phyloP scores from a whole-genome alignment of 2,329 filamentous ascomycete species.

The Xylaria sp. region DNA sequence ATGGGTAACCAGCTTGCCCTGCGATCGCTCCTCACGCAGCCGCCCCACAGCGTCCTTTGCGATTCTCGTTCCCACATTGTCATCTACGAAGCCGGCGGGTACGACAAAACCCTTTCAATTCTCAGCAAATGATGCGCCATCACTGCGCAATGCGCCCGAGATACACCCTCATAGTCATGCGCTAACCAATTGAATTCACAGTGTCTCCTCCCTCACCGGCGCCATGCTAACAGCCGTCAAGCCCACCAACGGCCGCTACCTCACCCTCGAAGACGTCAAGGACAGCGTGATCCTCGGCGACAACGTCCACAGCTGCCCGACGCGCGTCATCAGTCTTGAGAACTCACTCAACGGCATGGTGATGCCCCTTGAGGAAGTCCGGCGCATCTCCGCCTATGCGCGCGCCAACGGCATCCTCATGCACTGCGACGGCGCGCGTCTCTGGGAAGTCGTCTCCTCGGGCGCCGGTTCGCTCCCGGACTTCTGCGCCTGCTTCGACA shows the following conservation, averaged over 20 bases:
- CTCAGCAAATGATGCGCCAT: too few relatives aligned
- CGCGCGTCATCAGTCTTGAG: constrained; percentile 38
- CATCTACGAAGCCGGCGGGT: constrained; percentile 49
- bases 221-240: constrained; percentile 51
- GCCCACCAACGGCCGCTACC: constrained; percentile 35
- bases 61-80: constrained; percentile 66
- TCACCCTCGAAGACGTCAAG: constrained; percentile 41
- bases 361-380: constrained; percentile 33
- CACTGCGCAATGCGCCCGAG: too few relatives aligned
- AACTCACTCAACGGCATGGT: constrained; percentile 37
- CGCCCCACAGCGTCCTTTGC: constrained; percentile 65
- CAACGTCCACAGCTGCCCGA: constrained; percentile 39
- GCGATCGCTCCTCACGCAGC: constrained; percentile 62
- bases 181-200: constrained; percentile 15
- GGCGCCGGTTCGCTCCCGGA: constrained; percentile 39
- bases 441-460: constrained; percentile 46
- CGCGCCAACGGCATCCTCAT: constrained; percentile 36
- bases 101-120: constrained; percentile 2
- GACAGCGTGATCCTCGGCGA: constrained; percentile 36
- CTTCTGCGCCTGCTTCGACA: constrained; percentile 44
- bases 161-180: not conserved
- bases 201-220: constrained; percentile 56
- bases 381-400: constrained; percentile 33
- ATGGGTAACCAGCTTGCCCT: constrained; percentile 78
- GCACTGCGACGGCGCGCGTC: constrained; percentile 48